Evolutionary conservation across 2,329 filamentous ascomycete species (phyloP), one percentile per base, ranked within the genome.

Genomic region (Nothomitra cinnamomea): DNA sequence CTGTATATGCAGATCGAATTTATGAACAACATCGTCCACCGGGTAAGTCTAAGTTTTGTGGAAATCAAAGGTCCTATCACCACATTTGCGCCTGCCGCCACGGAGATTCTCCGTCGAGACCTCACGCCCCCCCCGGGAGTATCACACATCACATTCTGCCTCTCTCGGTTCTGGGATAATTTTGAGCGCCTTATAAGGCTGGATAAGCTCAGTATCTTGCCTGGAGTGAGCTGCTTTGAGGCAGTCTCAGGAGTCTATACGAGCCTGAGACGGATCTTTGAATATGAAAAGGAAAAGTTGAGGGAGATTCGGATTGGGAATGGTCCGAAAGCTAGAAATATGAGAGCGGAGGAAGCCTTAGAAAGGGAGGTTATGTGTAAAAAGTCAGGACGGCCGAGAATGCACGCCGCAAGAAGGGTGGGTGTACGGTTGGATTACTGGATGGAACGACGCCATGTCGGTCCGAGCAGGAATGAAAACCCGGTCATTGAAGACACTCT

Each of bases 351-450:
- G 28, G 67, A 72, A n/a, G 70, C 66, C 40, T 64, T 81, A 10
- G 71, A 73, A 43, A 68, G 73, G n/a, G 68, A 75, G 51, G 80
- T 79, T 48, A 75, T 87, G 65, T 87, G 83, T 63, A 78, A 77
- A 54, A 79, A 75, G 57, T 83, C 84, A 62, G 86, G 86, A 1
- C 73, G 73, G 28, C 85, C 86, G 0, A 69, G 74, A 28, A 83
- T 90, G 76, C 84, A 92, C 65, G 74, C 75, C 13, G 72, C 79
- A 51, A 74, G 75, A 21, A 76, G 75, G 51, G 69, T 90, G 24
- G 87, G 87, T 1, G 68, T 90, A 54, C 79, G 77, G 50, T 61
- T 92, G 40, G 82, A 87, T 58, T 94, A 90, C 64, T 92, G 86
- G 86, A 82, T 79, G 64, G 75, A 82, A 59, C 70, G 72, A 54